Conservation (phyloP, 306 rosid genomes). For the Adenanthera pavonina region DNA sequence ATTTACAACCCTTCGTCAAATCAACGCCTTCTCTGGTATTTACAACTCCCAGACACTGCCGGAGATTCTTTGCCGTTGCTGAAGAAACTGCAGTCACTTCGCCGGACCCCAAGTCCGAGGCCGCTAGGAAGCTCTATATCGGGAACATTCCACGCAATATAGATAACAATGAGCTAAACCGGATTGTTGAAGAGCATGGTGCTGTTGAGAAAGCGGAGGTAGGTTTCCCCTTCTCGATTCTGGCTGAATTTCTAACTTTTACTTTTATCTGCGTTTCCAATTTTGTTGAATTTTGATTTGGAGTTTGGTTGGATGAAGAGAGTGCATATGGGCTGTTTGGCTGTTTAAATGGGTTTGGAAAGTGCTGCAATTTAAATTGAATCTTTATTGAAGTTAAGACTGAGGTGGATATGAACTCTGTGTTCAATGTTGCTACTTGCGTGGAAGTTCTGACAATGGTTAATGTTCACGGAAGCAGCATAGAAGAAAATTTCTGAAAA, state of each 20-base stretch:
- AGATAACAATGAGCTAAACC: conserved; percentile 65
- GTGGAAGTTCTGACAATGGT: conserved; percentile 4
- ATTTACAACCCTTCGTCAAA: conserved; percentile 39
- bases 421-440: background rate
- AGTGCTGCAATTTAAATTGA: background rate
- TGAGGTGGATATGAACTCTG: conserved; percentile 11
- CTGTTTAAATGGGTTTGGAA: background rate
- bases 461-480: background rate
- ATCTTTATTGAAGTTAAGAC: background rate
- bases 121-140: conserved; percentile 72
- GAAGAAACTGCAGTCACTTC: conserved; percentile 54
- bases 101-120: conserved; percentile 47
- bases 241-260: background rate
- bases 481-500: background rate
- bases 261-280: background rate
- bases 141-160: conserved; percentile 90
- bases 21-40: conserved; percentile 35
- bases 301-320: background rate
- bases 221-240: background rate
- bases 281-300: conserved; percentile 5
- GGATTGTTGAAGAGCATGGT: conserved; percentile 80
- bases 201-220: conserved; percentile 93
- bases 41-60: conserved; percentile 25
- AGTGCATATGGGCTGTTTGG: background rate
- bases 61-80: conserved; percentile 61